phyloP scores from a whole-genome alignment of 2,329 filamentous ascomycete species.

The Fragosphaeria purpurea region DNA sequence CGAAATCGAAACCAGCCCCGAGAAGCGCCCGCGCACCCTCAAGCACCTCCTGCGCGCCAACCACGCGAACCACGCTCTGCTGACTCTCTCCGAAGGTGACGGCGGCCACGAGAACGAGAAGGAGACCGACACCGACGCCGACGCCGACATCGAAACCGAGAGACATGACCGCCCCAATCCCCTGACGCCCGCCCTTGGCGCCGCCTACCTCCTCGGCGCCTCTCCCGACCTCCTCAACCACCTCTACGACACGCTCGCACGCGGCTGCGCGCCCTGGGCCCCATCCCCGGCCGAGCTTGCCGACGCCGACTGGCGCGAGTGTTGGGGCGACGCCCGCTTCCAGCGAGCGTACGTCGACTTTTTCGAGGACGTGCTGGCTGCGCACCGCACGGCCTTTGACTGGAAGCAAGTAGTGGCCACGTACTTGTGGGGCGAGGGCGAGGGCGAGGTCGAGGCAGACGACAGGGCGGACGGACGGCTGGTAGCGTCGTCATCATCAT shows the following conservation, averaged over 20 bases:
- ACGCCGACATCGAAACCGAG: neutral
- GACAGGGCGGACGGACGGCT: neutral
- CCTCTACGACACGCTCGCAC: conserved; percentile 69
- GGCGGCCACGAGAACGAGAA: neutral
- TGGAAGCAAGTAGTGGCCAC: conserved; percentile 70
- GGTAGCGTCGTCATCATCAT: too few species aligned
- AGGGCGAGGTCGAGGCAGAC: neutral
- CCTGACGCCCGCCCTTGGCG: conserved; percentile 68
- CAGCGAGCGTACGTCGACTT: conserved; percentile 90
- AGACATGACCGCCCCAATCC: conserved; percentile 69
- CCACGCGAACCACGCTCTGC: conserved; percentile 77
- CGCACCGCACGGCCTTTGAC: conserved; percentile 60
- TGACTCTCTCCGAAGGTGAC: conserved; percentile 60
- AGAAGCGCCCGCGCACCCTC: conserved; percentile 70
- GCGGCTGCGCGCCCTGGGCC: conserved; percentile 66
- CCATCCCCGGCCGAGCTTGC: conserved; percentile 79
- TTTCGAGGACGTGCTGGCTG: conserved; percentile 82
- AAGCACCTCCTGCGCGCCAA: conserved; percentile 89
- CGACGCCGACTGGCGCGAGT: conserved; percentile 77
- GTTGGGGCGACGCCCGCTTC: conserved; percentile 67
- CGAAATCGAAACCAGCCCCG: conserved; percentile 67
- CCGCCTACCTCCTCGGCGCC: conserved; percentile 78
- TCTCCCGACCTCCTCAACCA: conserved; percentile 60
- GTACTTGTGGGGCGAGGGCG: conserved; percentile 57
- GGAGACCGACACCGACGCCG: neutral